Base-by-base conservation (phyloP, 73 alveolate species). In the Paramecium sexaurelia region DNA sequence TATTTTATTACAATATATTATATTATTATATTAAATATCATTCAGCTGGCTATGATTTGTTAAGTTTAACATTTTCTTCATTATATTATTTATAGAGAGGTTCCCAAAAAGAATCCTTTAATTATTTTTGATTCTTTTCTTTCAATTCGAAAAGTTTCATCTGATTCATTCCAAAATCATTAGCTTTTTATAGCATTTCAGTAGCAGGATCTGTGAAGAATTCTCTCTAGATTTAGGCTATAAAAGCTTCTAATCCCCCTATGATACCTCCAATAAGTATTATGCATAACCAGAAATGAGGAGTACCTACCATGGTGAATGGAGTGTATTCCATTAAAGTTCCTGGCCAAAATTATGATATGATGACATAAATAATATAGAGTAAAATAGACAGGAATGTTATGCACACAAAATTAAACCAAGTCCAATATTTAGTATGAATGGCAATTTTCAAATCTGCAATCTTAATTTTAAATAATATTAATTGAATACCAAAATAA, bases 381-480 rank as follows among this genome's bases (percentile, higher is more conserved):
- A 85, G 20, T 32, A 69, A 32, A 6, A 85, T 85, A 35, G 84
- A 41, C 13, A 45, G 37, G 20, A 85, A 57, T 37, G 84, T 85
- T 6, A 85, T 27, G 5, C 57, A 41, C 6, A 85, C 1, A 39
- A 69, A 85, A 36, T 85, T 85, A 55, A 69, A 85, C 45, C 78
- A 56, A 1, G 85, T 85, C 92, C 92, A 85, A 51, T 45, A 56
- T 22, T 85, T 20, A 9, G 92, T 85, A 6, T 57, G 39, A 26
- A 85, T 20, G 37, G 87, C 92, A 24, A 85, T 36, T 27, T 57
- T 55, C 32, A 85, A 56, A 36, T 85, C 84, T 17, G 84, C 92
- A 32, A 84, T 91, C 95, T 90, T 35, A 6, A 35, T 4, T 35
- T 35, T n/a, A n/a, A 35, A 51, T 47, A 26, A 55, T 33, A 51